phyloP scores from a whole-genome alignment of 768 basidiomycete species.

The Lentinula sp. region DNA sequence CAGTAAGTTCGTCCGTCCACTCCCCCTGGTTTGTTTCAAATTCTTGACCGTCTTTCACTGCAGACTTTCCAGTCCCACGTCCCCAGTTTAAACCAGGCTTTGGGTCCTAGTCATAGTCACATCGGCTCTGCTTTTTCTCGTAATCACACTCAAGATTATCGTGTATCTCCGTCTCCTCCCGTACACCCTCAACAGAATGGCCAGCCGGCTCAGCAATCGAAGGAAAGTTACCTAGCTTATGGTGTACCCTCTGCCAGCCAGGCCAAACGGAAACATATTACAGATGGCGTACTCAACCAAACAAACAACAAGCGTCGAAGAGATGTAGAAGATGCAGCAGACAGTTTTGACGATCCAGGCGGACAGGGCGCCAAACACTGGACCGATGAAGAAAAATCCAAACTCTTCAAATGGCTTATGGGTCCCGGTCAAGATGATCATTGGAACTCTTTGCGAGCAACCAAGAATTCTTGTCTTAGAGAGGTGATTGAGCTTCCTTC shows the following conservation, averaged over 20 bases:
- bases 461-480: conserved; percentile 78
- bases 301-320: conserved; percentile 37
- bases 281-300: conserved; percentile 19
- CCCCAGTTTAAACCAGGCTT: conserved; percentile 58
- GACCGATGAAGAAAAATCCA: conserved; percentile 80
- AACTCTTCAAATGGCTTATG: conserved; percentile 77
- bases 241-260: conserved; percentile 1
- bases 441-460: conserved; percentile 71
- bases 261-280: conserved; percentile 49
- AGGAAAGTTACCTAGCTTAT: background rate
- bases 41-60: background rate
- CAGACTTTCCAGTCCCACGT: conserved; percentile 45
- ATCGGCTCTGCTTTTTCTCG: conserved; percentile 24
- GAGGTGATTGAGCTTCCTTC: conserved; percentile 38
- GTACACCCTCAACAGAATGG: conserved; percentile 7
- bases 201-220: conserved; percentile 5
- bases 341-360: conserved; percentile 40
- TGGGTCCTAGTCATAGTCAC: conserved; percentile 41
- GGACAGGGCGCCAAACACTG: conserved; percentile 74
- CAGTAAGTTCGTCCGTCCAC: conserved; percentile 32
- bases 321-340: conserved; percentile 30
- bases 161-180: conserved; percentile 25
- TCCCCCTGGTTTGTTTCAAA: conserved; percentile 8
- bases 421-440: conserved; percentile 65
- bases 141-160: conserved; percentile 18